Evolutionary conservation across 148 eudicot genomes (phyloP), one percentile per base, ranked within the genome.

Genomic region (Rhododendron simsii): DNA sequence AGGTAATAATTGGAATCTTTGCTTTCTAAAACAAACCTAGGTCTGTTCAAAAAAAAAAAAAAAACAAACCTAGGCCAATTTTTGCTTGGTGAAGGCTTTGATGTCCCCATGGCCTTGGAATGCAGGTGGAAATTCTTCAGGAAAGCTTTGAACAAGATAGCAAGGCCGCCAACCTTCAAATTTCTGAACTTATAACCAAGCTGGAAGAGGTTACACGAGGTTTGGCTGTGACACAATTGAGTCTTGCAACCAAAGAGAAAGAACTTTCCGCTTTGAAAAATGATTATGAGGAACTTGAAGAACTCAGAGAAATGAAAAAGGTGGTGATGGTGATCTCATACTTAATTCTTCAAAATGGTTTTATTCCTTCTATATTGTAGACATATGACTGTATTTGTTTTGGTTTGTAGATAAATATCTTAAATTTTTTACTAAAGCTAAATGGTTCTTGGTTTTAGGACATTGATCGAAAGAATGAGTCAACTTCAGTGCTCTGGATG

Each of bases 261-360:
- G 93, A 98, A 73, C 84, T 98, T 79, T 91, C 93, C 33, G 45
- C 88, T n/a, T 51, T 93, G 85, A 96, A 93, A 83, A 88, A 69
- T 88, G 93, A 91, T 90, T 86, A 91, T 30, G 93, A 91, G 86
- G 99, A 98, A 87, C 81, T 95, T 33, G 99, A 94, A 82, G 99
- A 98, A 47, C 87, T 98, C 16, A 91, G 98, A 88, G 98, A 98
- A 90, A 94, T 98, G 98, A 98, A 98, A 89, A 96, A 96, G 91
- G 99, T 98, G 85, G 81, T 82, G 48, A 65, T 85, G 13, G 65
- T 77, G 10, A 15, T 83, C 75, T 39, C 14, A 28, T 84, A 63
- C 26, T 45, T 35, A 48, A 84, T 69, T 28, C 16, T 67, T 37
- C 44, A 45, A 33, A 50, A 74, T 14, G 37, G 12, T 67, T 44